Evolutionary conservation across 352 stramenopile genomes (phyloP), one percentile per base, ranked within the genome.

Genomic region (Plasmopara muralis): DNA sequence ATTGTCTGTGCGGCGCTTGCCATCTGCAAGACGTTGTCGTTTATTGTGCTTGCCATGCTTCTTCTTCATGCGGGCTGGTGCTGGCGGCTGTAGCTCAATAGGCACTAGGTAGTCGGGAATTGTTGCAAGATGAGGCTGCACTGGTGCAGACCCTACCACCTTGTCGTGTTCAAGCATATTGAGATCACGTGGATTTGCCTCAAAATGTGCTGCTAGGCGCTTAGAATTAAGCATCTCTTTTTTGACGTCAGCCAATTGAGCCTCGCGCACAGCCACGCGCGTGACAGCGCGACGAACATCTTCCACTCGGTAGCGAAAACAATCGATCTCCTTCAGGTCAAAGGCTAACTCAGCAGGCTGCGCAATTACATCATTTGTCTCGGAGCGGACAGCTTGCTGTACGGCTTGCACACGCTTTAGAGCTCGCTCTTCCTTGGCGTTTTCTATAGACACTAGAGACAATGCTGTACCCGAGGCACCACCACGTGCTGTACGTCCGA

Each of bases 141-240:
- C 84, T 48, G 82, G 89, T 18, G 89, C 89, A 39, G 95, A 89
- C 16, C 97, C 88, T 30, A 97, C 95, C 12, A 92, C 76, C 64
- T 97, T 95, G 79, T 99, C 96, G 64, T 99, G 96, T 60, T 97
- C 85, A 28, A 99, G 77, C n/a, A 96, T 78, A 61, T 95, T 93
- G 16, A 97, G 66, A 51, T 97, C 88, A 34, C 90, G 85, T 28
- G 97, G 96, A 66, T 99, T 99, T 34, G 96, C 90, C 55, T 97
- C 83, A 70, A 99, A 99, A 72, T 99, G 95, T 50, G 77, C 83
- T 61, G 95, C 79, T 1, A 99, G 75, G 55, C 96, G 93, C 43
- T 98, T 88, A 6, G 89, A 98, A 75, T 99, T 99, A 2, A 99
- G 64, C 55, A 99, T 97, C 66, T 99, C 96, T 37, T 97, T 95